Percentiles rank a stretch among this genome's conserved stretches.
Conservation (phyloP, 2,329 filamentous ascomycete species). For the Fonsecaea erecta region DNA sequence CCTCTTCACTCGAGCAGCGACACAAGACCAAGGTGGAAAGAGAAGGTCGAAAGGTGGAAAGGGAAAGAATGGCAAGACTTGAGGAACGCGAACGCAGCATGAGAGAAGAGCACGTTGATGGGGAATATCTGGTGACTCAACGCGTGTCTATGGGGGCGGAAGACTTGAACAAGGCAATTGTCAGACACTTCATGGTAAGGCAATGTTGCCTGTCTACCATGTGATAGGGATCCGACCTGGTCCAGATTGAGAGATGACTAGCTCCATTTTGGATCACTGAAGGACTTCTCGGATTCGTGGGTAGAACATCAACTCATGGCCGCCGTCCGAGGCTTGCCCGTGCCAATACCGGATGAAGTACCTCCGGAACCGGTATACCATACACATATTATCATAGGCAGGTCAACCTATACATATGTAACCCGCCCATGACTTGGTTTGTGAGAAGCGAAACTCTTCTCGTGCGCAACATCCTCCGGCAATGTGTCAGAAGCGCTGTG, state of each 20-base stretch:
- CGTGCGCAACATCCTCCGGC: too few relatives aligned
- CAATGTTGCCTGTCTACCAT: not conserved
- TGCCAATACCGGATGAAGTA: conserved; percentile 82
- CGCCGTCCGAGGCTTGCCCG: conserved; percentile 78
- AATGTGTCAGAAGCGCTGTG: too few relatives aligned
- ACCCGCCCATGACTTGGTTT: too few relatives aligned
- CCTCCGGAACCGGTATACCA: conserved; percentile 68
- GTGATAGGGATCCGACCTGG: not conserved
- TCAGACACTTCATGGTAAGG: conserved; percentile 85
- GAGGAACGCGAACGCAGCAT: conserved; percentile 91
- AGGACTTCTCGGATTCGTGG: conserved; percentile 88
- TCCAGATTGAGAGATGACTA: conserved; percentile 86
- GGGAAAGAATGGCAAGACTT: conserved; percentile 72
- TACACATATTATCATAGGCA: too few relatives aligned
- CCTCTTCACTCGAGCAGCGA: conserved; percentile 61
- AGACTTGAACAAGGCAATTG: conserved; percentile 87
- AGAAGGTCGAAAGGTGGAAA: conserved; percentile 82
- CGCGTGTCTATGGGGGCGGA: conserved; percentile 91
- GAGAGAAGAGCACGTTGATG: conserved; percentile 89
- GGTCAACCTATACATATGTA: too few relatives aligned
- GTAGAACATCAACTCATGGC: conserved; percentile 94
- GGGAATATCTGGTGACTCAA: conserved; percentile 90
- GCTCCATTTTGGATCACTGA: conserved; percentile 93
- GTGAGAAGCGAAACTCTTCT: too few relatives aligned
- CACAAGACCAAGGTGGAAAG: conserved; percentile 90